These are phyloP conservation scores for Cyclotella sp. DNA, from an alignment of 108 stramenopile genomes.

Conservation along the genomic window DNA sequence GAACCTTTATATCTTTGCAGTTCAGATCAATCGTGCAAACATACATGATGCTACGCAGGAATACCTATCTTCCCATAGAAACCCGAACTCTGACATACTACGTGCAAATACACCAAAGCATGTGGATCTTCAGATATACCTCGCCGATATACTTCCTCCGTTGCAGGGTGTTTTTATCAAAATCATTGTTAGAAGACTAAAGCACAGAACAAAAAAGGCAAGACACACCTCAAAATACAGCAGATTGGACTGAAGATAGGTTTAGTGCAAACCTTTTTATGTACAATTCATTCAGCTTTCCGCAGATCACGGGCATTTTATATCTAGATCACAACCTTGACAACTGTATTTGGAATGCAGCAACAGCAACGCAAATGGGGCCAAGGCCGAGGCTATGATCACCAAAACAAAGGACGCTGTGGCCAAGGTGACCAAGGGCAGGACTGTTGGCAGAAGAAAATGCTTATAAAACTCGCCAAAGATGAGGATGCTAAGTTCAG, in stretches of 20 bases:
- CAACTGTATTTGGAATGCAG: not conserved
- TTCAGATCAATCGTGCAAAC: too few relatives aligned
- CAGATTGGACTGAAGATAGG: not conserved
- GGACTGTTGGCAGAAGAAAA: constrained; percentile 20
- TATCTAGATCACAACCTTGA: not conserved
- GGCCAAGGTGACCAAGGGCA: constrained; percentile 3
- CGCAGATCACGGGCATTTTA: too few relatives aligned
- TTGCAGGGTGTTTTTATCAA: too few relatives aligned
- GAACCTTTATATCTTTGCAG: too few relatives aligned
- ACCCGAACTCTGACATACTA: too few relatives aligned
- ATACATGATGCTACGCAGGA: too few relatives aligned
- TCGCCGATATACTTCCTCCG: too few relatives aligned
- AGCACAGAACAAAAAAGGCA: not conserved
- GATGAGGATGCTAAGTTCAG: constrained; percentile 30
- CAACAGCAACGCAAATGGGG: not conserved
- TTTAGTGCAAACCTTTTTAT: not conserved
- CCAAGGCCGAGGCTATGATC: not conserved
- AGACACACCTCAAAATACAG: not conserved
- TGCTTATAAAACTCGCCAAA: constrained; percentile 38
- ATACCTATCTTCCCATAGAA: too few relatives aligned
- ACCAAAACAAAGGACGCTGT: not conserved
- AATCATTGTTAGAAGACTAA: too few relatives aligned
- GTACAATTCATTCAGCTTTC: too few relatives aligned
- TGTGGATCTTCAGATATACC: too few relatives aligned
- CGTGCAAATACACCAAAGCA: too few relatives aligned